These are phyloP conservation scores for Ambrosia hybrid DNA, from an alignment of 140 eudicot species.

Conservation along the genomic window DNA sequence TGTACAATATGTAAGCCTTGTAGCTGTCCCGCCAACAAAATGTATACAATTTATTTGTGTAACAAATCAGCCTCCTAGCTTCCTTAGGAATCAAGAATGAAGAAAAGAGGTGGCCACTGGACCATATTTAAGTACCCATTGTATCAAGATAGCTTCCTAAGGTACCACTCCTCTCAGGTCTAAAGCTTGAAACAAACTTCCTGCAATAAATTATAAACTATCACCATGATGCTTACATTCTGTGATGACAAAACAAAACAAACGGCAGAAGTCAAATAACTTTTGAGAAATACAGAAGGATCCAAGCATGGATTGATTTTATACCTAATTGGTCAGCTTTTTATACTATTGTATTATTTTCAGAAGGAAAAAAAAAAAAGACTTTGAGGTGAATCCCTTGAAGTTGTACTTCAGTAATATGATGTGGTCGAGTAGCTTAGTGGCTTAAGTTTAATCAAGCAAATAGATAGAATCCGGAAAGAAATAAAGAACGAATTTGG, in stretches of 20 bases:
- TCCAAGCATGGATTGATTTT: background rate
- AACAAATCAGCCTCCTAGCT: too few species aligned
- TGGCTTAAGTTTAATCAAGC: too few species aligned
- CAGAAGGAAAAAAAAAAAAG: background rate
- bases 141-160: slow-evolving; percentile 65
- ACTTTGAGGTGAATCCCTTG: background rate
- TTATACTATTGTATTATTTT: background rate
- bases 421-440: background rate
- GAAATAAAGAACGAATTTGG: too few species aligned
- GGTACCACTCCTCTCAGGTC: slow-evolving; percentile 61
- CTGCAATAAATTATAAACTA: slow-evolving; percentile 36
- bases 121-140: slow-evolving; percentile 46
- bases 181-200: slow-evolving; percentile 79
- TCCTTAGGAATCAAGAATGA: background rate
- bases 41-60: too few species aligned
- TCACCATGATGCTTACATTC: slow-evolving; percentile 15
- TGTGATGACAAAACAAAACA: slow-evolving; percentile 9
- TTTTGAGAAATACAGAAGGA: background rate
- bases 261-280: background rate
- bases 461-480: too few species aligned
- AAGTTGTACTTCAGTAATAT: background rate
- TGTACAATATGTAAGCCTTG: too few species aligned
- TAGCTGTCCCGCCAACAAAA: too few species aligned
- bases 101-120: background rate
- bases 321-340: background rate